phyloP scores from a whole-genome alignment of 164 flowering plant genomes.

The Dillenia suffruticosa region DNA sequence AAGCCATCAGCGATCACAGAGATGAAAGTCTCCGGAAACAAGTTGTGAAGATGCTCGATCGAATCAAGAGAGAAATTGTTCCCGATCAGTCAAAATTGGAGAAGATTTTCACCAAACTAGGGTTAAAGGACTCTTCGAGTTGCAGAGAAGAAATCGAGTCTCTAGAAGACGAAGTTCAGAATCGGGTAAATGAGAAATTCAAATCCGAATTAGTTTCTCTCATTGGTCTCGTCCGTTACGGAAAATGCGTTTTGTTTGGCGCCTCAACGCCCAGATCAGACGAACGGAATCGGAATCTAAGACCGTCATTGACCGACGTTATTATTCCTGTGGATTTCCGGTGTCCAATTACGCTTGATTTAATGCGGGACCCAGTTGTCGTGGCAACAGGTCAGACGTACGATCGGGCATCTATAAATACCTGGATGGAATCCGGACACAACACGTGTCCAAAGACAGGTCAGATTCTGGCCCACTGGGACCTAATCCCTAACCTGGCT shows the following conservation, averaged over 20 bases:
- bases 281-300: slow-evolving; percentile 1
- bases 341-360: slow-evolving; percentile 75
- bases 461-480: slow-evolving; percentile 53
- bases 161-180: slow-evolving; percentile 60
- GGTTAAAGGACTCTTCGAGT: slow-evolving; percentile 34
- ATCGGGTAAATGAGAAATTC: slow-evolving; percentile 38
- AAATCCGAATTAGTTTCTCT: slow-evolving; percentile 41
- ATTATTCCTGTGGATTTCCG: slow-evolving; percentile 66
- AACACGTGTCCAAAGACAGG: slow-evolving; percentile 90
- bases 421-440: slow-evolving; percentile 84
- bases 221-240: slow-evolving; percentile 70
- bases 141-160: slow-evolving; percentile 68
- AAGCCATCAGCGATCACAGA: slow-evolving; percentile 23
- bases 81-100: slow-evolving; percentile 44
- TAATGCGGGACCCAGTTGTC: slow-evolving; percentile 89
- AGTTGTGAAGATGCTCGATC: slow-evolving; percentile 40
- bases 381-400: slow-evolving; percentile 90
- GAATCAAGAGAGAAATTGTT: slow-evolving; percentile 47
- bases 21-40: slow-evolving; percentile 38
- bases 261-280: slow-evolving; percentile 39
- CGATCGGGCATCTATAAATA: slow-evolving; percentile 58
- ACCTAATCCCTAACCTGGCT: slow-evolving; percentile 58
- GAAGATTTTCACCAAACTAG: slow-evolving; percentile 32
- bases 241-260: slow-evolving; percentile 68
- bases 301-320: slow-evolving; percentile 19